These are phyloP conservation scores for Lasiodiplodia gonubiensis DNA, from an alignment of 2,329 filamentous ascomycete species.

Conservation along the genomic window DNA sequence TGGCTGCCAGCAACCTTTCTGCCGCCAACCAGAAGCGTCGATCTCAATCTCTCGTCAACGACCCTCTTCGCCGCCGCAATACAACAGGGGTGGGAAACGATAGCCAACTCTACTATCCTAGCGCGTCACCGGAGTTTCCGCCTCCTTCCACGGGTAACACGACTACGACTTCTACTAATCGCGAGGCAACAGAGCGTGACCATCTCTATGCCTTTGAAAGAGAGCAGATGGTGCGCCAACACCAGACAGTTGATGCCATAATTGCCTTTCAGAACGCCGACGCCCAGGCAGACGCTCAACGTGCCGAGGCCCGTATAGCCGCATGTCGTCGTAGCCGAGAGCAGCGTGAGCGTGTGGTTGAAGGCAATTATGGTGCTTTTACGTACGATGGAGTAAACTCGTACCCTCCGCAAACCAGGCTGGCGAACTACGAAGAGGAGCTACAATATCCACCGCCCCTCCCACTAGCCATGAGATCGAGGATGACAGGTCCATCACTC, in stretches of 20 bases:
- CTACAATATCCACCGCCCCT: too few species aligned
- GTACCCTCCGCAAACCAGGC: neutral
- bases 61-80: neutral
- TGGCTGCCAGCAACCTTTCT: neutral
- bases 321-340: neutral
- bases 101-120: neutral
- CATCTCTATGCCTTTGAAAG: constrained; percentile 6
- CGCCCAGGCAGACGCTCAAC: neutral
- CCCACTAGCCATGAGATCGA: too few species aligned
- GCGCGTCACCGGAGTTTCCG: too few species aligned
- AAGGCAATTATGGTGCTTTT: neutral
- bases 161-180: too few species aligned
- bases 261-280: constrained; percentile 5
- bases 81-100: neutral
- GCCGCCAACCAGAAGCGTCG: neutral
- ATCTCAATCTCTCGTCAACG: neutral
- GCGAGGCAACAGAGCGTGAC: constrained; percentile 5
- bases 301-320: neutral
- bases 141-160: too few species aligned
- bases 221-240: constrained; percentile 10
- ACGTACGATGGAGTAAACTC: neutral
- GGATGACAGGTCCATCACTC: too few species aligned
- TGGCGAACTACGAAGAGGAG: too few species aligned
- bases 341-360: neutral
- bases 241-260: neutral